These are phyloP conservation scores for Alternaria brassicae DNA, from an alignment of 2,329 filamentous ascomycete species.

Conservation along the genomic window DNA sequence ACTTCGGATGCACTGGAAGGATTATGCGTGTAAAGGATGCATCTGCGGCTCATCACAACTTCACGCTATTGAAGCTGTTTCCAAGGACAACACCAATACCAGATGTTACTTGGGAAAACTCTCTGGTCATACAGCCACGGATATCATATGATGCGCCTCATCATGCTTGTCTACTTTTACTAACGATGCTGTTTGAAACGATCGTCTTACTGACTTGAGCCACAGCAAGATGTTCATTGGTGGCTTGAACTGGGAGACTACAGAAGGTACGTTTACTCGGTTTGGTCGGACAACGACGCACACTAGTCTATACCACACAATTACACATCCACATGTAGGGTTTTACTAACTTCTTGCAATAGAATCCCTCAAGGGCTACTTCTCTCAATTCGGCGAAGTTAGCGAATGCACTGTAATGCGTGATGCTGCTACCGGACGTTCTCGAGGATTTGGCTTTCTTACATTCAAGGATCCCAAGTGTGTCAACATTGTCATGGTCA, in stretches of 20 bases:
- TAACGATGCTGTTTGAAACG: not conserved
- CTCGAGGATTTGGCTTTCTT: slow-evolving; percentile 94
- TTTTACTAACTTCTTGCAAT: slow-evolving; percentile 11
- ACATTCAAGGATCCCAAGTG: slow-evolving; percentile 98
- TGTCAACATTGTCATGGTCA: slow-evolving; percentile 99
- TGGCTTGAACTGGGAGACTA: slow-evolving; percentile 98
- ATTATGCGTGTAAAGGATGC: not conserved
- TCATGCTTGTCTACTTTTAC: not conserved
- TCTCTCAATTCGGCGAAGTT: slow-evolving; percentile 96
- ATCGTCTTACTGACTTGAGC: slow-evolving; percentile 26
- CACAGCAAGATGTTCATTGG: slow-evolving; percentile 99
- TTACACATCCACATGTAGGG: not conserved
- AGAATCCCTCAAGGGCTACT: slow-evolving; percentile 98
- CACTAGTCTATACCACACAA: too few species aligned
- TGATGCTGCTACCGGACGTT: slow-evolving; percentile 90
- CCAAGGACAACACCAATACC: not conserved
- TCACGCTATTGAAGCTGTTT: not conserved
- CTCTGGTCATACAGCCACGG: not conserved
- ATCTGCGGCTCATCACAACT: not conserved
- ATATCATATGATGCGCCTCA: slow-evolving; percentile 22
- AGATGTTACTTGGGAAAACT: not conserved
- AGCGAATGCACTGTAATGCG: slow-evolving; percentile 99
- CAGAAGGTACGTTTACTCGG: slow-evolving; percentile 75
- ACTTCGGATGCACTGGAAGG: not conserved
- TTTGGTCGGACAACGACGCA: too few species aligned